Evolutionary conservation across 139 green algal species (phyloP).

Genomic region (Astrephomene gubernaculifera): DNA sequence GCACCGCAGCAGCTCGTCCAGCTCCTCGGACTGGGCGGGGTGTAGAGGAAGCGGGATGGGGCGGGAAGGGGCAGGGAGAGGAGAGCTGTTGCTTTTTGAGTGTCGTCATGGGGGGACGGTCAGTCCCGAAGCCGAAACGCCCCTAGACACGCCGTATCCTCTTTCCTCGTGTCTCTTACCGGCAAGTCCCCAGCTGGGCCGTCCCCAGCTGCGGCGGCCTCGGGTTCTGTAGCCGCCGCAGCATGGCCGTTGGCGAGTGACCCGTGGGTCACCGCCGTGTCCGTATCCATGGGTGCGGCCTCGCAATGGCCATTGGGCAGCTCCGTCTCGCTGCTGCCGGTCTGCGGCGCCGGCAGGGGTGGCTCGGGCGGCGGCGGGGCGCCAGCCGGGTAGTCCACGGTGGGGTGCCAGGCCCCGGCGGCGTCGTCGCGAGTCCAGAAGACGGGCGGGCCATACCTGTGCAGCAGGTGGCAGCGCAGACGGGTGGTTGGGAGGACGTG

Average conservation of each 20-base stretch:
- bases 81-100: too few species aligned
- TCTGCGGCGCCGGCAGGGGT: background rate
- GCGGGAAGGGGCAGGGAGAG: too few species aligned
- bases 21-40: constrained; percentile 4
- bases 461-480: background rate
- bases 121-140: too few species aligned
- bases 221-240: too few species aligned
- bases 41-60: background rate
- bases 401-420: constrained; percentile 64
- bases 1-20: constrained; percentile 59
- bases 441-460: constrained; percentile 80
- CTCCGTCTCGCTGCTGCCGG: background rate
- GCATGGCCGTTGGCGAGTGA: too few species aligned
- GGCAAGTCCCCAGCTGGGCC: too few species aligned
- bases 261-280: too few species aligned
- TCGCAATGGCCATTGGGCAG: constrained; percentile 3
- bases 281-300: constrained; percentile 22
- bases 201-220: too few species aligned
- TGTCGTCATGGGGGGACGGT: too few species aligned
- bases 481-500: background rate
- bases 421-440: constrained; percentile 81
- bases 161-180: too few species aligned
- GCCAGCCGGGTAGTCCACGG: constrained; percentile 53
- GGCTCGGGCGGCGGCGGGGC: constrained; percentile 40
- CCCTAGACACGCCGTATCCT: too few species aligned